These are phyloP conservation scores for Poronia punctata DNA, from an alignment of 495 filamentous ascomycete genomes.

Conservation along the genomic window DNA sequence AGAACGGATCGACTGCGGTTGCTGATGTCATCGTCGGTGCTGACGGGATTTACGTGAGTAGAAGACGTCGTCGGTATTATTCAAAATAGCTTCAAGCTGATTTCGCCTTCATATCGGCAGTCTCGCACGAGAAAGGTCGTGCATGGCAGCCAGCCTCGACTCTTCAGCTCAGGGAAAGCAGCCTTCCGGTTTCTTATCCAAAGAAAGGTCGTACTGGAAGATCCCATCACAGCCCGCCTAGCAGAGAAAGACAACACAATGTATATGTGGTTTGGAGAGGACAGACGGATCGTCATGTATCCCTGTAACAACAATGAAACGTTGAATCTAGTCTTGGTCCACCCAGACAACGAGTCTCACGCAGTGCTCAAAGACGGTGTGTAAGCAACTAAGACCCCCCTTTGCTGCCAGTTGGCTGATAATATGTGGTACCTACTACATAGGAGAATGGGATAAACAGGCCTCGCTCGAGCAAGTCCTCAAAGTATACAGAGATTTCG, in stretches of 20 bases:
- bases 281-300: conserved; percentile 54
- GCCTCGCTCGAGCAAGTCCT: conserved; percentile 41
- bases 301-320: conserved; percentile 47
- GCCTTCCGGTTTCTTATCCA: conserved; percentile 57
- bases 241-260: conserved; percentile 35
- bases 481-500: conserved; percentile 45
- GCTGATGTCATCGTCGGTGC: conserved; percentile 38
- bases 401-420: too few species aligned
- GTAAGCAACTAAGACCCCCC: neutral
- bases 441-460: conserved; percentile 40
- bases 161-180: conserved; percentile 46
- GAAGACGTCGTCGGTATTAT: neutral
- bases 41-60: conserved; percentile 32
- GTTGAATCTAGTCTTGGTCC: conserved; percentile 56
- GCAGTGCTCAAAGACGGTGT: conserved; percentile 17
- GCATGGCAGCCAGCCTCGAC: conserved; percentile 26
- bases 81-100: conserved; percentile 2
- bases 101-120: too few species aligned
- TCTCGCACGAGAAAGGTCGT: conserved; percentile 27
- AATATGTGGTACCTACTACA: too few species aligned
- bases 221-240: conserved; percentile 39
- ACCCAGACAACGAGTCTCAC: conserved; percentile 41
- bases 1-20: conserved; percentile 23
- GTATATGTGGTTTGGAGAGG: conserved; percentile 42
- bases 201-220: conserved; percentile 34